Conservation (phyloP, 2,329 filamentous ascomycete genomes). For the Sclerotiophoma versabilis region DNA sequence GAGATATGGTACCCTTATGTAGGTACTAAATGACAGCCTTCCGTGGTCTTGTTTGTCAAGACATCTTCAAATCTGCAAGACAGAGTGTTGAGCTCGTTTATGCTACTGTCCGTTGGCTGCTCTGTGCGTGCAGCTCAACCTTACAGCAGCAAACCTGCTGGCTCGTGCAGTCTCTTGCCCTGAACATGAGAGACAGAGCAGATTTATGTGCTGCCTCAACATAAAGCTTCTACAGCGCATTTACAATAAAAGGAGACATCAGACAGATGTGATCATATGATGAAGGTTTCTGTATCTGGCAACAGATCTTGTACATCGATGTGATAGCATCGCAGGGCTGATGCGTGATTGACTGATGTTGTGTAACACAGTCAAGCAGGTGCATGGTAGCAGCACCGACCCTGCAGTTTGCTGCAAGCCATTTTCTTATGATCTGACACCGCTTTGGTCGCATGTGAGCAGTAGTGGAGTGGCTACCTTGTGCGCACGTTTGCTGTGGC, state of each 20-base stretch:
- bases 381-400: neutral
- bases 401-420: neutral
- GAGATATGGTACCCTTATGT: neutral
- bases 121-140: neutral
- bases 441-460: neutral
- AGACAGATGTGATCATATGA: neutral
- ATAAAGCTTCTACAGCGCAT: neutral
- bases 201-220: neutral
- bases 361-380: neutral
- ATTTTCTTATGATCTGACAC: neutral
- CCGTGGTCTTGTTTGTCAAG: neutral
- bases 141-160: constrained; percentile 2
- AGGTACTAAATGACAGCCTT: neutral
- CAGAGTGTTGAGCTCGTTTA: neutral
- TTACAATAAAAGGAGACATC: neutral
- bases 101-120: neutral
- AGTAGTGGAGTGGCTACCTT: neutral
- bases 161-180: neutral
- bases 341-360: neutral
- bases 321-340: neutral
- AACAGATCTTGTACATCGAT: neutral
- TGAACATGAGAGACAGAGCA: neutral
- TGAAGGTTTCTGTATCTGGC: neutral
- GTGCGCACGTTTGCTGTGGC: neutral
- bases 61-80: neutral